Percentiles rank a stretch among this genome's conserved stretches.
These are phyloP conservation scores for Thraustochytrium striatum DNA, from an alignment of 352 stramenopile species.

Conservation along the genomic window DNA sequence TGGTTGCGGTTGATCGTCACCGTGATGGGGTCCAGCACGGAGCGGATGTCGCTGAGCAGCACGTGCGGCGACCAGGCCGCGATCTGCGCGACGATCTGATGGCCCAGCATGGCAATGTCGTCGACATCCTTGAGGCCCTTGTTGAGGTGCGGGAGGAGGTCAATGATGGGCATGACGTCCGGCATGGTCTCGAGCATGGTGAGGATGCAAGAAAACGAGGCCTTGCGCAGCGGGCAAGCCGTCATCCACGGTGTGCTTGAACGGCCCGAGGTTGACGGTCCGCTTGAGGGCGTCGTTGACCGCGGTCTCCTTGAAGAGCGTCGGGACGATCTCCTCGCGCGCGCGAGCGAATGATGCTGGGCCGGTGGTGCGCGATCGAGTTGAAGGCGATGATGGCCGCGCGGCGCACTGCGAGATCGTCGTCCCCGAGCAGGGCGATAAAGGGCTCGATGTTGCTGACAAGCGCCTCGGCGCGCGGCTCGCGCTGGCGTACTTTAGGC, in stretches of 20 bases:
- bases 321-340: conserved; percentile 78
- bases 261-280: conserved; percentile 94
- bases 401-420: conserved; percentile 89
- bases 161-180: conserved; percentile 78
- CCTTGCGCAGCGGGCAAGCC: conserved; percentile 73
- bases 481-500: conserved; percentile 79
- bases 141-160: conserved; percentile 87
- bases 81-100: conserved; percentile 94
- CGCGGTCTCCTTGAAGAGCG: conserved; percentile 71
- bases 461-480: conserved; percentile 46
- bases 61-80: conserved; percentile 62
- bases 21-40: conserved; percentile 83
- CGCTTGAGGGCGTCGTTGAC: conserved; percentile 89
- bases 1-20: conserved; percentile 92
- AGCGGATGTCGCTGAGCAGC: conserved; percentile 77
- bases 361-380: conserved; percentile 88
- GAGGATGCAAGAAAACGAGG: conserved; percentile 87
- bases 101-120: conserved; percentile 91
- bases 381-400: conserved; percentile 91
- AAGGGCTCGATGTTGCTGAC: conserved; percentile 73
- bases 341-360: conserved; percentile 63
- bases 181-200: conserved; percentile 89
- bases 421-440: conserved; percentile 83
- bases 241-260: conserved; percentile 95
- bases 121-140: conserved; percentile 72